Conservation (phyloP, 305 asterid species). For the Nicotiana rustica region DNA sequence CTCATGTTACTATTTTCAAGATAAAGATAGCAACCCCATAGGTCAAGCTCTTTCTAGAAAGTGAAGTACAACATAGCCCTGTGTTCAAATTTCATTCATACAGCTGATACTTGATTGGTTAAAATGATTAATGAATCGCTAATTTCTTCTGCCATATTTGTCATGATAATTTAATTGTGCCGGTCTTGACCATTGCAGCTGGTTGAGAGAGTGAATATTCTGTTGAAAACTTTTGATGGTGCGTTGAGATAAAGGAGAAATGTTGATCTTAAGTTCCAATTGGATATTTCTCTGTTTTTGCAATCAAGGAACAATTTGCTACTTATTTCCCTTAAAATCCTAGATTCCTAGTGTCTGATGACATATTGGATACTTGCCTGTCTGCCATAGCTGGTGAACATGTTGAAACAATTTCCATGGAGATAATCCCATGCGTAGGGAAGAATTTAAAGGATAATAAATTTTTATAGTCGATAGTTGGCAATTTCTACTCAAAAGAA, state of each 20-base stretch:
- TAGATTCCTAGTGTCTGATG: not conserved
- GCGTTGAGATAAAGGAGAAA: not conserved
- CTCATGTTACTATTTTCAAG: constrained; percentile 24
- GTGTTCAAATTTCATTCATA: not conserved
- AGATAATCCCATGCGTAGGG: not conserved
- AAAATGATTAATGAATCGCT: not conserved
- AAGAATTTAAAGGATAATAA: not conserved
- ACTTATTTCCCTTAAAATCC: constrained; percentile 6
- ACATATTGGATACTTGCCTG: not conserved
- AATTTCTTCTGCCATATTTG: constrained; percentile 1
- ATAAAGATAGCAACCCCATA: constrained; percentile 6
- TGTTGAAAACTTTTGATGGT: not conserved
- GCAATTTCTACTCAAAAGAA: constrained; percentile 6
- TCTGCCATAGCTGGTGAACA: not conserved
- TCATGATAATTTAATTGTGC: not conserved
- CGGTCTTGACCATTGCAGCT: not conserved
- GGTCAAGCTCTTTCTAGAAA: constrained; percentile 12
- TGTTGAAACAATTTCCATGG: constrained; percentile 14
- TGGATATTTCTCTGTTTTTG: not conserved
- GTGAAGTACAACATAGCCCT: not conserved
- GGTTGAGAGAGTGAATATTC: not conserved
- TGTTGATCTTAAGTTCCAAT: constrained; percentile 7
- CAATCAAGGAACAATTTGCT: not conserved
- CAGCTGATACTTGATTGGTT: constrained; percentile 26
- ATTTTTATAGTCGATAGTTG: not conserved